phyloP scores from a whole-genome alignment of 73 alveolate species.

The Tetrahymena borealis region DNA sequence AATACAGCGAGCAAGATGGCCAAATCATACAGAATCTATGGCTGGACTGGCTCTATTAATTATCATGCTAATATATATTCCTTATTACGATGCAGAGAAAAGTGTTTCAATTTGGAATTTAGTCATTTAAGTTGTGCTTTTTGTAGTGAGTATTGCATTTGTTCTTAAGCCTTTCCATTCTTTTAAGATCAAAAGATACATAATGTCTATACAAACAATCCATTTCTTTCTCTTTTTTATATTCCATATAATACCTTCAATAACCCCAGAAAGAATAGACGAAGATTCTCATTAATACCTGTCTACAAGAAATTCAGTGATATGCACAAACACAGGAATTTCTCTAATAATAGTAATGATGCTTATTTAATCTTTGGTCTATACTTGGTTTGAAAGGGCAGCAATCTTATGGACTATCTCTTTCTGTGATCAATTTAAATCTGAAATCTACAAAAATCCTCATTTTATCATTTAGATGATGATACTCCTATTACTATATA shows the following conservation, averaged over 20 bases:
- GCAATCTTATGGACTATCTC: neutral
- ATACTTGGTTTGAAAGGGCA: neutral
- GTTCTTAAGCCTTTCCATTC: neutral
- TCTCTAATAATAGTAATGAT: neutral
- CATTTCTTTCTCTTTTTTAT: neutral
- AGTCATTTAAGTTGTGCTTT: neutral
- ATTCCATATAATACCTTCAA: neutral
- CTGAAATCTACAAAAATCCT: neutral
- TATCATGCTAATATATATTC: neutral
- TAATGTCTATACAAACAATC: neutral
- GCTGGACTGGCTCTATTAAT: neutral
- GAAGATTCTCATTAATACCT: no score
- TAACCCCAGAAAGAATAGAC: neutral
- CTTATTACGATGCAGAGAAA: neutral
- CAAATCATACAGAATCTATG: neutral
- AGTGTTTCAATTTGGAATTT: neutral
- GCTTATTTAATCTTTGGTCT: neutral
- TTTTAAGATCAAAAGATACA: neutral
- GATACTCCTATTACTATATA: neutral
- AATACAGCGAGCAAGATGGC: neutral
- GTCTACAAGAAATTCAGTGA: neutral
- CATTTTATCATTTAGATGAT: neutral
- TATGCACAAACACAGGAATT: neutral
- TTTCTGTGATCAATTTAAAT: neutral
- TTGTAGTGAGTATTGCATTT: neutral